Evolutionary conservation across 2,329 filamentous ascomycete genomes (phyloP).

Genomic region (Myriosclerotinia duriaeana): DNA sequence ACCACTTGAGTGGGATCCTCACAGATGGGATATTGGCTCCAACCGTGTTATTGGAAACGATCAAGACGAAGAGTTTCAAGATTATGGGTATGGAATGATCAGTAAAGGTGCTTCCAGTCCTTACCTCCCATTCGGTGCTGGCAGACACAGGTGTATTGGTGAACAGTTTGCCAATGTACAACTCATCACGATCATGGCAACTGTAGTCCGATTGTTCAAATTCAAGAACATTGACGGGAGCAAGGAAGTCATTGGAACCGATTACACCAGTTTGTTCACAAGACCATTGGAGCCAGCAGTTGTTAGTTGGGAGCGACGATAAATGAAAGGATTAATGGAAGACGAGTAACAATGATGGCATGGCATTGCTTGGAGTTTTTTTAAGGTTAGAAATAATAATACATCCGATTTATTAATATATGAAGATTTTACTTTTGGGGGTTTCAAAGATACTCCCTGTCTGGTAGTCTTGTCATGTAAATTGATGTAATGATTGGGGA

Average conservation of each 20-base stretch:
- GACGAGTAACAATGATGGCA: neutral
- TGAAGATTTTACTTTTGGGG: neutral
- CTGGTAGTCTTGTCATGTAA: neutral
- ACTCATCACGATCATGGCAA: slow-evolving; percentile 79
- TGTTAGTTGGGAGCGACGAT: slow-evolving; percentile 73
- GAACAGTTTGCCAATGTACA: slow-evolving; percentile 96
- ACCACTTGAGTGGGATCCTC: slow-evolving; percentile 80
- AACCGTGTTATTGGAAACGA: slow-evolving; percentile 53
- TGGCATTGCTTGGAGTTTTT: slow-evolving; percentile 11
- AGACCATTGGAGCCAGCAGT: slow-evolving; percentile 68
- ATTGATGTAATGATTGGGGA: neutral
- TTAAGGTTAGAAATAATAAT: slow-evolving; percentile 12
- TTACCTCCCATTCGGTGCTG: slow-evolving; percentile 92
- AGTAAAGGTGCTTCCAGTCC: slow-evolving; percentile 87
- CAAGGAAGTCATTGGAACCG: slow-evolving; percentile 65
- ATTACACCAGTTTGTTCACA: slow-evolving; percentile 71
- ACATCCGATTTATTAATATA: slow-evolving; percentile 8
- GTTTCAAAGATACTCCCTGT: neutral
- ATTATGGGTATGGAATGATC: slow-evolving; percentile 91
- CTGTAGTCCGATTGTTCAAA: slow-evolving; percentile 76
- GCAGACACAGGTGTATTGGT: slow-evolving; percentile 90
- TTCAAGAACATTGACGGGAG: slow-evolving; percentile 73
- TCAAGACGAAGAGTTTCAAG: slow-evolving; percentile 72
- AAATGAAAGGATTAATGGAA: slow-evolving; percentile 34
- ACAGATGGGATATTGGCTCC: slow-evolving; percentile 77